Evolutionary conservation across 805 yeast genomes (phyloP).

Genomic region (Saccharomycopsis babjevae): DNA sequence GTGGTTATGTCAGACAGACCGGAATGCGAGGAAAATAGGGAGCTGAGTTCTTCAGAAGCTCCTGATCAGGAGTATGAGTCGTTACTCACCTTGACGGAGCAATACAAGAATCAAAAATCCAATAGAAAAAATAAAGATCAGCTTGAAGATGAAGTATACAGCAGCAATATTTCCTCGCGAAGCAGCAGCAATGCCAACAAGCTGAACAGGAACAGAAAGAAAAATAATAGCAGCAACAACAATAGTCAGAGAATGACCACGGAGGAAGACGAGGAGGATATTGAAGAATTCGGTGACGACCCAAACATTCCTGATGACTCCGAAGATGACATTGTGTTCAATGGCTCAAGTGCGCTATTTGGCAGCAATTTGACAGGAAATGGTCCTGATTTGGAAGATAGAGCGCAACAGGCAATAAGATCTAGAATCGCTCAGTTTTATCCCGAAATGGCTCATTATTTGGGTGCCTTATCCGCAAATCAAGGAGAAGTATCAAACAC

Average conservation of each 20-base stretch:
- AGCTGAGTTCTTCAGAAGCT: background rate
- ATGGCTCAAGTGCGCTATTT: background rate
- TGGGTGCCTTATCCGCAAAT: conserved; percentile 22
- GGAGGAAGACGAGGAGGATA: conserved; percentile 4
- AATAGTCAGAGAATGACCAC: conserved; percentile 18
- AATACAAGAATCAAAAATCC: conserved; percentile 25
- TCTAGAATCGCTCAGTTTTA: conserved; percentile 27
- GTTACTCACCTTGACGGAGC: conserved; percentile 32
- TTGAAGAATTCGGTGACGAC: background rate
- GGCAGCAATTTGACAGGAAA: background rate
- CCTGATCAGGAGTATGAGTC: conserved; percentile 4
- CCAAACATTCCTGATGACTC: conserved; percentile 1
- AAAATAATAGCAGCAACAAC: conserved; percentile 20
- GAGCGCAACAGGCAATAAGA: conserved; percentile 4
- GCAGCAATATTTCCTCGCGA: background rate
- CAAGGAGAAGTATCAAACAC: conserved; percentile 17
- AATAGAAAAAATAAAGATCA: conserved; percentile 21
- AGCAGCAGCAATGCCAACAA: conserved; percentile 1
- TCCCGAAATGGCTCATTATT: conserved; percentile 30
- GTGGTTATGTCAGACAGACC: background rate
- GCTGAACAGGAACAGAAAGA: conserved; percentile 17
- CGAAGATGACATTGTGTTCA: conserved; percentile 1
- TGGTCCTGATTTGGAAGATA: background rate
- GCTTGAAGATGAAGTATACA: background rate
- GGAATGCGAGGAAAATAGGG: background rate